Evolutionary conservation across 2,329 filamentous ascomycete species (phyloP).

Genomic region (Fusarium pseudoanthophilum): DNA sequence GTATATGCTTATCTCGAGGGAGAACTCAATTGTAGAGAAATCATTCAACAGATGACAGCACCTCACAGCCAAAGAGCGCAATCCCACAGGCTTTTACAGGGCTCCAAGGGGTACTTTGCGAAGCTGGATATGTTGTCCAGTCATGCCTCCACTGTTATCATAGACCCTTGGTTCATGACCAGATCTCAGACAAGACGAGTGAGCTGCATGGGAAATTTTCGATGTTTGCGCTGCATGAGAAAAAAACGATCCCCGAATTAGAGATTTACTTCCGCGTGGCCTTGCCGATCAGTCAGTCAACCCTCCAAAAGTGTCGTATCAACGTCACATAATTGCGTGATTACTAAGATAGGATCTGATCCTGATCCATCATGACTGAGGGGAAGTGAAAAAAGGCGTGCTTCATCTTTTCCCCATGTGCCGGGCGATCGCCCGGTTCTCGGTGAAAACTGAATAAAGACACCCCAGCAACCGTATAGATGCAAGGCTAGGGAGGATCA

Average conservation of each 20-base stretch:
- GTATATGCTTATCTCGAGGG: background rate
- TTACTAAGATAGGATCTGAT: constrained; percentile 34
- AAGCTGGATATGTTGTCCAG: background rate
- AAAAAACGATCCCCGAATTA: background rate
- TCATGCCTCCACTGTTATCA: background rate
- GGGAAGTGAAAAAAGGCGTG: constrained; percentile 13
- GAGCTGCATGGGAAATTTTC: background rate
- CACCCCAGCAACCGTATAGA: constrained; percentile 18
- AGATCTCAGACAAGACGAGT: background rate
- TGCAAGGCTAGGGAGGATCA: constrained; percentile 25
- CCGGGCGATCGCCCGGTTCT: constrained; percentile 43
- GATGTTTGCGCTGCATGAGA: background rate
- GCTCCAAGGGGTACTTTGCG: background rate
- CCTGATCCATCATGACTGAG: constrained; percentile 37
- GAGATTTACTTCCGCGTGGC: background rate
- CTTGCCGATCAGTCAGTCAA: background rate
- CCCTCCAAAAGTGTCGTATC: constrained; percentile 2
- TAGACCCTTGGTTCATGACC: background rate
- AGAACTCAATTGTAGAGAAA: background rate
- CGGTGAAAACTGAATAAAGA: constrained; percentile 5
- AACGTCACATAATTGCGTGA: constrained; percentile 31
- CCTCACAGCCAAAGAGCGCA: background rate
- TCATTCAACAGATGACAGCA: background rate
- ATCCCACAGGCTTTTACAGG: background rate
- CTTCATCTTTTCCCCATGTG: constrained; percentile 11